Evolutionary conservation across 2,329 filamentous ascomycete species (phyloP).

Genomic region (Bertia moriformis): DNA sequence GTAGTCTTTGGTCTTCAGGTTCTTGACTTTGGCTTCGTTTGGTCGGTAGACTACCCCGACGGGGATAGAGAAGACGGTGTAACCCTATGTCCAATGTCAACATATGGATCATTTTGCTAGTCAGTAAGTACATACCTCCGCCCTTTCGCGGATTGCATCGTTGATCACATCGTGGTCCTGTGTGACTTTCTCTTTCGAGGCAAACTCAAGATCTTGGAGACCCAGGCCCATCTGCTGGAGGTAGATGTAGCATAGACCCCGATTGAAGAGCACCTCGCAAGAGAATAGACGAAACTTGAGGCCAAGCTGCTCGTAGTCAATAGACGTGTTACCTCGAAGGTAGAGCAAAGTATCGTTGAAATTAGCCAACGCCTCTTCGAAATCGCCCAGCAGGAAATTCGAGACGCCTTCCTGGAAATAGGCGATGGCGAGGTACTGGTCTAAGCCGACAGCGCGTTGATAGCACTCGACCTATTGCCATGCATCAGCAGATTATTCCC

Average conservation of each 20-base stretch:
- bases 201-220: conserved; percentile 78
- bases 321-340: conserved; percentile 86
- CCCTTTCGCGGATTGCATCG: conserved; percentile 83
- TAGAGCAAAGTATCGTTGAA: conserved; percentile 97
- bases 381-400: conserved; percentile 92
- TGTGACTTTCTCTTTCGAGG: conserved; percentile 89
- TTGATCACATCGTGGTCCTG: conserved; percentile 96
- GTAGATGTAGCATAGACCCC: conserved; percentile 93
- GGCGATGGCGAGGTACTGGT: conserved; percentile 90
- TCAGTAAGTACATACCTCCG: conserved; percentile 61
- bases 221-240: conserved; percentile 81
- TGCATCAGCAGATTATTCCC: conserved; percentile 5
- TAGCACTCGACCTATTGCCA: conserved; percentile 75
- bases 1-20: conserved; percentile 94
- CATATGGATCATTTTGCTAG: background rate
- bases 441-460: conserved; percentile 75
- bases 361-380: conserved; percentile 91
- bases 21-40: conserved; percentile 95
- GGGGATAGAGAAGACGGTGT: conserved; percentile 96
- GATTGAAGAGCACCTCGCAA: conserved; percentile 94
- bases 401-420: conserved; percentile 98
- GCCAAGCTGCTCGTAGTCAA: conserved; percentile 92
- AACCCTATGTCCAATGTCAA: conserved; percentile 61
- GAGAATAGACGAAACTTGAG: conserved; percentile 94
- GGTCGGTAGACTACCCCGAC: conserved; percentile 90